Evolutionary conservation across 352 stramenopile genomes (phyloP), one percentile per base, ranked within the genome.

Genomic region (Detonula confervacea): DNA sequence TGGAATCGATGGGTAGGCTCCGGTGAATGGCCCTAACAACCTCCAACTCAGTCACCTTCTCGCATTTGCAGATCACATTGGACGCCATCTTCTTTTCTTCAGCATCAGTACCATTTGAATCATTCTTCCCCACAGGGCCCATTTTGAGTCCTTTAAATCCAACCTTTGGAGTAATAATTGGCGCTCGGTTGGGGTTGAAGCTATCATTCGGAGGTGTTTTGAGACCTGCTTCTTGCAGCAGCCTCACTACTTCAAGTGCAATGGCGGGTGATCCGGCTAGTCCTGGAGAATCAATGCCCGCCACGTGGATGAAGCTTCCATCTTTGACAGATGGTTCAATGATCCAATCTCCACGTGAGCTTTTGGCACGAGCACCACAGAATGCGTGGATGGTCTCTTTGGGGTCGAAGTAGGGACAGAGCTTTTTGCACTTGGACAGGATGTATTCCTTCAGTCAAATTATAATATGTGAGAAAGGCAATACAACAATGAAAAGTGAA

Each of bases 21-120:
- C 84, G 68, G 2, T 77, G 62, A 24, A 93, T 59, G 27, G 88
- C 88, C 44, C 80, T 77, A 12, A 92, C 84, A 22, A 93, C 83
- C 61, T 93, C 86, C 20, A 88, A 33, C 67, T 93, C 88, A 33
- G 86, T 93, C 1, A 93, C 88, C 61, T 90, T 90, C 64, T 93
- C 86, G 63, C 88, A 92, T 62, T 92, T 93, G 71, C 88, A 93
- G 61, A 93, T 73, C 8, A 92, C 86, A 77, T 92, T 90, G 7
- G 55, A 61, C 24, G 77, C 83, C 85, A 91, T 91, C 37, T 77
- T 61, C 1, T 35, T 56, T 55, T 87, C 77, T 3, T 81, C 68
- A 5, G 68, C 73, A 69, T 90, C 73, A 27, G 56, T 83, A 49
- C 77, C 79, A 61, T 89, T 81, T 16, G 61, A 82, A 67, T 91